Evolutionary conservation across 2,329 filamentous ascomycete species (phyloP), one percentile per base, ranked within the genome.

Genomic region (Alternaria metachromatica): DNA sequence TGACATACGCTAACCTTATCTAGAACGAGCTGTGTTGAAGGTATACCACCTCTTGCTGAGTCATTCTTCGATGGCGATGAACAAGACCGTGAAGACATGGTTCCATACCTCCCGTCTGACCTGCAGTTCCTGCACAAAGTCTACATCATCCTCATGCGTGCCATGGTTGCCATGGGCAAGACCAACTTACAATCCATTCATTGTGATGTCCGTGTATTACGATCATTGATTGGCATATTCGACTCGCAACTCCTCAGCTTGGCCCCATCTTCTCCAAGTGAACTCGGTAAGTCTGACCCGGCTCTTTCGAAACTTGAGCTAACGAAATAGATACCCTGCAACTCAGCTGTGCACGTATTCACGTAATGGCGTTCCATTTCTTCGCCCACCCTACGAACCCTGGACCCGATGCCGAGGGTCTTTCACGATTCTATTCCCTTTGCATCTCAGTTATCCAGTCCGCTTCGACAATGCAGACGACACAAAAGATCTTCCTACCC

Each of bases 291-390:
- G 74, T 70, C 6, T 25, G 8, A 9, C 9, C 41, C 18, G 9
- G 9, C n/a, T 3, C 13, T 26, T 11, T 6, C 54, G 1, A 6
- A 18, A 15, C 6, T 20, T 28, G 25, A 41, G 12, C 72, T 78
- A 44, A 77, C 58, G 15, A 25, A 15, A 15, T 53, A 78, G 77
- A 77, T 48, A 70, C 70, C 9, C 70, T 79, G 20, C 73, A 77
- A 70, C 71, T 80, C 2, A 76, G 73, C 45, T 80, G 77, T 46
- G 74, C 72, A 15, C 76, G 77, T 26, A 72, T 80, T 11, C 77
- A 80, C 48, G 69, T 80, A 9, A 67, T 78, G 55, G 70, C 76
- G 12, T 80, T 78, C 63, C 76, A 80, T 50, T 80, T 80, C 68
- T 80, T 78, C 55, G 76, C 76, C 1, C 67, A 76, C 43, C 72